Base-by-base conservation (phyloP, 2,329 filamentous ascomycete genomes). In the Alternaria incomplexa region DNA sequence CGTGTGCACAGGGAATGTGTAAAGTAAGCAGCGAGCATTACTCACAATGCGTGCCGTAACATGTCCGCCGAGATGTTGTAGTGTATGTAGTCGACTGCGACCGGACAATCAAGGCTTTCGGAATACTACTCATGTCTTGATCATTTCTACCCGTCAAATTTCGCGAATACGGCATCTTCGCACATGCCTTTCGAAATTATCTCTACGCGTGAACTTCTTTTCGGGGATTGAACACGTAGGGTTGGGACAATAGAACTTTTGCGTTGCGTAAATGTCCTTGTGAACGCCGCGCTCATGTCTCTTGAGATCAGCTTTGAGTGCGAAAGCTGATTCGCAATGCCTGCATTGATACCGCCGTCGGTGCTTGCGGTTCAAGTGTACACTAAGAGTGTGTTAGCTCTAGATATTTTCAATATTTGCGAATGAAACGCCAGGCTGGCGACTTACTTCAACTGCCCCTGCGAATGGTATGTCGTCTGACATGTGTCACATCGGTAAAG, bases 1-100 rank as follows among this genome's bases (percentile, higher is more conserved):
- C 65, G 4, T 78, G 75, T 43, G 65, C 69, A 2, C 57, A 68
- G 48, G 75, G 73, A 28, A 75, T 69, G 13, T 78, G 76, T 67
- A 77, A 67, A 20, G 65, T 62, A 26, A 62, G 63, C 17, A 72
- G 66, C 61, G 63, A 75, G 20, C 73, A 66, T 32, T 77, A 77
- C 64, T 68, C 62, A 30, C 73, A 77, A 66, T 77, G 62, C 17
- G 20, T 64, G 23, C 58, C 58, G 17, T 58, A 50, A 12, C 30
- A 15, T 11, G 47, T 20, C 17, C 13, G 26, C 30, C 47, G 26
- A 51, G 20, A 20, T 51, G 26, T 15, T 20, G 47, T 28, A n/a
- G n/a, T 13, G n/a, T 50, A 50, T 28, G 17, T 6, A 30, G 25
- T 17, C n/a, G n/a, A 17, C 46, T 28, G 26, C 25, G n/a, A 13